Evolutionary conservation across 352 stramenopile species (phyloP).

Genomic region (Phytopythium ostracodes): DNA sequence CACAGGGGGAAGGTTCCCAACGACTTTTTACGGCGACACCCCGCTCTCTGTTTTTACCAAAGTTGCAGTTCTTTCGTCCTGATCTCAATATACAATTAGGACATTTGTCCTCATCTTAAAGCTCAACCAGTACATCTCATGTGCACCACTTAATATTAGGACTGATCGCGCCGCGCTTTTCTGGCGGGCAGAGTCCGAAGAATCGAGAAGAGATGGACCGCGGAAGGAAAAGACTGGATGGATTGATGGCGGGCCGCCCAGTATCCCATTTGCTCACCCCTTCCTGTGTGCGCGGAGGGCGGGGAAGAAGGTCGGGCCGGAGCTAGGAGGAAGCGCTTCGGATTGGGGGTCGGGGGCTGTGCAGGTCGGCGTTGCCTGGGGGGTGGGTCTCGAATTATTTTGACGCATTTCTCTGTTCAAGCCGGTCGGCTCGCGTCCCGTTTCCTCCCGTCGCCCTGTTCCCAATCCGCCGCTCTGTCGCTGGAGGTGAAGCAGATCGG

Average conservation of each 20-base stretch:
- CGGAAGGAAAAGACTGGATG: not conserved
- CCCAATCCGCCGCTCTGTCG: too few relatives aligned
- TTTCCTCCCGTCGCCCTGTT: not conserved
- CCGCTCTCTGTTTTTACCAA: not conserved
- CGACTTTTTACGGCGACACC: slow-evolving; percentile 2
- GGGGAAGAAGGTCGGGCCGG: slow-evolving; percentile 1
- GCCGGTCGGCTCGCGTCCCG: not conserved
- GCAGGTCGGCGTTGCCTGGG: not conserved
- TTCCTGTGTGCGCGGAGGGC: slow-evolving; percentile 1
- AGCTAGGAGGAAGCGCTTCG: not conserved
- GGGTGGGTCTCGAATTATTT: not conserved
- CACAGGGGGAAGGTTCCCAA: not conserved
- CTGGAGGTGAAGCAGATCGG: too few relatives aligned
- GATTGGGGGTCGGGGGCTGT: not conserved
- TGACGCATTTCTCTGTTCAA: slow-evolving; percentile 1
- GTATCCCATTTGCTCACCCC: not conserved
- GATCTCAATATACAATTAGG: not conserved
- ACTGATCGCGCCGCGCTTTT: not conserved
- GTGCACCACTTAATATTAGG: not conserved
- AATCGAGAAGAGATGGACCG: not conserved
- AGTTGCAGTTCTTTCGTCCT: not conserved
- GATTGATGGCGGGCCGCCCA: not conserved
- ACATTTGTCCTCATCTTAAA: not conserved
- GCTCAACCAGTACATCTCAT: not conserved
- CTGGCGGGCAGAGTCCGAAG: not conserved